Conservation (phyloP, 345 rosid species). For the Mallotus nudiflorus region DNA sequence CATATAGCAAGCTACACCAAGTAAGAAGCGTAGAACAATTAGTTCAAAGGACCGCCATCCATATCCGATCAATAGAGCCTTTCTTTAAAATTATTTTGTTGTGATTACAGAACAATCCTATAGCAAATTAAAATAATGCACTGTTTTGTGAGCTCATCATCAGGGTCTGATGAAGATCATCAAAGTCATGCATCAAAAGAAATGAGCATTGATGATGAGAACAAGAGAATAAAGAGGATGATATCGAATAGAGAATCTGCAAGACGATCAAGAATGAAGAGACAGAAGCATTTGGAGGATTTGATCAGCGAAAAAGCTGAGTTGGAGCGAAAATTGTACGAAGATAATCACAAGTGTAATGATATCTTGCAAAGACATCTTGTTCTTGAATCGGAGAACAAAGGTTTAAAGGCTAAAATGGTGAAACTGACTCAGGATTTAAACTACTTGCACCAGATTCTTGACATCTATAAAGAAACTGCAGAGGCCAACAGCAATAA, state of each 20-base stretch:
- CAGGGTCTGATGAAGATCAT: conserved; percentile 45
- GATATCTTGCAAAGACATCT: conserved; percentile 19
- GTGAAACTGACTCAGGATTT: conserved; percentile 34
- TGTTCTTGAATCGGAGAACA: conserved; percentile 43
- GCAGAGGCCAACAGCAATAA: neutral
- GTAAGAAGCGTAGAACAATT: too few relatives aligned
- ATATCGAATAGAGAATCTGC: conserved; percentile 77
- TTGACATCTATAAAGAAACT: conserved; percentile 14
- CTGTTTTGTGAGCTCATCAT: too few relatives aligned
- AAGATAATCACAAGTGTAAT: conserved; percentile 25
- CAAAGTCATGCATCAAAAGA: conserved; percentile 9
- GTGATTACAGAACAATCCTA: too few relatives aligned
- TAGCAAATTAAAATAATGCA: too few relatives aligned
- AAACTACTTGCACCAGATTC: conserved; percentile 27
- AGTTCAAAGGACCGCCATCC: too few relatives aligned
- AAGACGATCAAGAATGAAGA: conserved; percentile 67
- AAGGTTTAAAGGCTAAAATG: conserved; percentile 39
- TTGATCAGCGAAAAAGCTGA: conserved; percentile 49
- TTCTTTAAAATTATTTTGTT: too few relatives aligned
- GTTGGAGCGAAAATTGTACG: conserved; percentile 43
- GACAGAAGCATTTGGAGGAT: conserved; percentile 51
- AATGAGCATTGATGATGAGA: conserved; percentile 43
- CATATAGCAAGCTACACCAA: too few relatives aligned
- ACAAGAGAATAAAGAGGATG: conserved; percentile 65
- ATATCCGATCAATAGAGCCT: too few relatives aligned